Conservation (phyloP, 2,329 filamentous ascomycete species). For the Sarocladium strictum region DNA sequence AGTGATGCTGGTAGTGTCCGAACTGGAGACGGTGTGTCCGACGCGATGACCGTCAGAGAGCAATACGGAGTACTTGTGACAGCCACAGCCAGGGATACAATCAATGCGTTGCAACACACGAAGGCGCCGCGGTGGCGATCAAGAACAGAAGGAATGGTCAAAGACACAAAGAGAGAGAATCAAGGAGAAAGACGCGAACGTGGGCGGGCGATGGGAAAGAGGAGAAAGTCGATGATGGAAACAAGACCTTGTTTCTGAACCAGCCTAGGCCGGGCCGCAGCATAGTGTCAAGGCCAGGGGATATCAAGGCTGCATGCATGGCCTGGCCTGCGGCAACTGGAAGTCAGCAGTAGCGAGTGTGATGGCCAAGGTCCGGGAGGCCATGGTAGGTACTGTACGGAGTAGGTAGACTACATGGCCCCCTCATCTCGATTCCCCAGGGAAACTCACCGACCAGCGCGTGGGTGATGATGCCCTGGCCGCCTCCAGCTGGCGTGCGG, state of each 20-base stretch:
- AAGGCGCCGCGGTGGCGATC: not conserved
- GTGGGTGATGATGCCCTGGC: constrained; percentile 3
- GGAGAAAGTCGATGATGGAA: constrained; percentile 6
- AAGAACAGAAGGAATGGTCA: not conserved
- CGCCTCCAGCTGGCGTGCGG: not conserved
- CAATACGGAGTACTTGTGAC: not conserved
- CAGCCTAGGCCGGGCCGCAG: not conserved
- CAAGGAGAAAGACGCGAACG: not conserved
- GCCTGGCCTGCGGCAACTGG: not conserved
- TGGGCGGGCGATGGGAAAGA: constrained; percentile 5
- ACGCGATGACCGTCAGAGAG: not conserved
- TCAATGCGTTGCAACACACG: not conserved
- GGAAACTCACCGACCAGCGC: not conserved
- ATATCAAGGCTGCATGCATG: constrained; percentile 2
- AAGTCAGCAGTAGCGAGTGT: not conserved
- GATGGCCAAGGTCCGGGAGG: not conserved
- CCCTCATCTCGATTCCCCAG: constrained; percentile 6
- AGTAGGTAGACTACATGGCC: too few species aligned
- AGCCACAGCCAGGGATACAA: not conserved
- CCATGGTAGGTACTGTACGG: too few species aligned
- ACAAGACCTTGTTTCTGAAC: constrained; percentile 5
- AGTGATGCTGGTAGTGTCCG: not conserved
- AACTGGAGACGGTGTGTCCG: not conserved
- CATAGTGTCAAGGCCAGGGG: not conserved
- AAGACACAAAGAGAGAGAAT: not conserved